Base-by-base conservation (phyloP, 2,329 filamentous ascomycete species). In the Stagonosporopsis chrysanthemi region DNA sequence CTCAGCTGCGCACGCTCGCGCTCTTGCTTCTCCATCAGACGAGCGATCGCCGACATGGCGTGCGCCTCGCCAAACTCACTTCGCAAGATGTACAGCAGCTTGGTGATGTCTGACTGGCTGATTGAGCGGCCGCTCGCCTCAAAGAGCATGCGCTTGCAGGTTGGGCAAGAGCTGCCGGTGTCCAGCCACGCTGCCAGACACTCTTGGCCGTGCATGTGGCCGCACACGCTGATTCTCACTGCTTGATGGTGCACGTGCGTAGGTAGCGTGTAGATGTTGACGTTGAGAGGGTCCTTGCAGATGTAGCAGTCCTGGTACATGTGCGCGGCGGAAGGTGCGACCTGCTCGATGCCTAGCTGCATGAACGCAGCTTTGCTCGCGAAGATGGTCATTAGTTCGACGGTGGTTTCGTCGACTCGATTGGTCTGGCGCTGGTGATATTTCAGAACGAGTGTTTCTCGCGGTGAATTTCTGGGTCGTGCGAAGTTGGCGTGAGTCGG, bases 111-210 rank as follows among this genome's bases (percentile, higher is more conserved):
- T 0, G 26, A 15, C 29, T 56, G 31, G 23, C 19, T 49, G 52
- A 50, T 38, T 12, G 31, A 14, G 28, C 22, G 40, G n/a, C 33
- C 36, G 3, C 40, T 42, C 2, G 44, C 22, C 12, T 66, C 50
- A 38, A 65, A 68, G 6, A 70, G 56, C 7, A 60, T 45, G 45
- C 58, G 59, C 4, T 50, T 58, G 56, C 67, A 70, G 17, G 42
- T 60, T 9, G 65, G 65, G n/a, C 66, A 70, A 2, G 59, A 54
- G 47, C 64, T 57, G 15, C 67, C 53, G 3, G 56, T 47, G 1
- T 62, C 55, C 12, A 70, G 59, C 66, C 66, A 70, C 3, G 56
- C 55, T 15, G 24, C 9, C 4, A 68, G 56, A 55, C 66, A 70
- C 6, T 62, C 56, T 29, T 51, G 11, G 28, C 67, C 66, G 15